phyloP scores from a whole-genome alignment of 306 rosid species.

The Biancaea sappan region DNA sequence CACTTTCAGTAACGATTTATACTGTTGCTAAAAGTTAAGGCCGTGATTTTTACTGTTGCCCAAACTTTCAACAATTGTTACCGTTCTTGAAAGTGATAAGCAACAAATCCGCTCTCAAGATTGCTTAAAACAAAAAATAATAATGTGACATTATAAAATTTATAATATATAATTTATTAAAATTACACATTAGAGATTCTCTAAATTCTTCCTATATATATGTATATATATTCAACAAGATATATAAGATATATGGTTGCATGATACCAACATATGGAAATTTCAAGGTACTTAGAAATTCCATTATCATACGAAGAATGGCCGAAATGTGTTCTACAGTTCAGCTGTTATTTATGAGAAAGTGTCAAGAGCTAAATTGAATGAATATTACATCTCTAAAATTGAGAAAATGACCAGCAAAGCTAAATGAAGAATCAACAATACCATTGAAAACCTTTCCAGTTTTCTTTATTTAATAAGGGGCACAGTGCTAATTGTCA shows the following conservation, averaged over 20 bases:
- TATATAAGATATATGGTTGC: background rate
- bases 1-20: no score
- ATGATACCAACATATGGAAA: background rate
- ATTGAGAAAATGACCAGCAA: constrained; percentile 33
- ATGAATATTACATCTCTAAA: constrained; percentile 34
- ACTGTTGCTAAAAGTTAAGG: no score
- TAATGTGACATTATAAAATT: no score
- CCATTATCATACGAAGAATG: background rate
- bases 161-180: no score
- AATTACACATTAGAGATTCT: no score
- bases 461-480: constrained; percentile 55
- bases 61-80: no score
- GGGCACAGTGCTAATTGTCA: constrained; percentile 36
- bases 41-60: no score
- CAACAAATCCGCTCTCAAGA: no score
- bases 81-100: no score
- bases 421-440: constrained; percentile 41
- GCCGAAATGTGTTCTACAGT: background rate
- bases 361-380: constrained; percentile 37
- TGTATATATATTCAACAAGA: background rate
- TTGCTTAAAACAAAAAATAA: no score
- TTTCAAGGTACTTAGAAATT: background rate
- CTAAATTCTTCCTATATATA: no score
- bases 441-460: constrained; percentile 51
- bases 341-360: constrained; percentile 19